Percentiles rank a stretch among this genome's conserved stretches.
phyloP scores from a whole-genome alignment of 257 asterid species.

The Solanum gracilifrons region DNA sequence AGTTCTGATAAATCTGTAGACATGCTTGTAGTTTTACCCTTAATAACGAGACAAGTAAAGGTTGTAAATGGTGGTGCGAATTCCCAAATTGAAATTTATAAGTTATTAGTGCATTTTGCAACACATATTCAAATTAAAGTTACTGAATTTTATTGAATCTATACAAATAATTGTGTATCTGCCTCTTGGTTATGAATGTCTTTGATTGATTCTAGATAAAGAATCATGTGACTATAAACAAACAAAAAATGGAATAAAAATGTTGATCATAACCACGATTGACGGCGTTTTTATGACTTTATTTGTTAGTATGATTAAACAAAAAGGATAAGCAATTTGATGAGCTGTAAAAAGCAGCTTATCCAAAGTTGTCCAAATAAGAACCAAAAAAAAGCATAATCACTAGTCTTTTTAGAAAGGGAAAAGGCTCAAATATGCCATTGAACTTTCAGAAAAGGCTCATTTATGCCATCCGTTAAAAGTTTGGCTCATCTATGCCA shows the following conservation, averaged over 20 bases:
- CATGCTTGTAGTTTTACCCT: fast-evolving
- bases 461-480: too few species aligned
- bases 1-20: background rate
- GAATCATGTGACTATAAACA: background rate
- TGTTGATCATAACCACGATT: background rate
- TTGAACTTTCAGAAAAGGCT: too few species aligned
- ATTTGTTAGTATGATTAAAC: background rate
- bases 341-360: background rate
- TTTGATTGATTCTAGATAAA: background rate
- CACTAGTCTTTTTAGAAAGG: too few species aligned
- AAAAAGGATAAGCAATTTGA: background rate
- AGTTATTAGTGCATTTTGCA: background rate
- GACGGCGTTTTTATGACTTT: background rate
- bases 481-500: too few species aligned
- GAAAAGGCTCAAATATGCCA: too few species aligned
- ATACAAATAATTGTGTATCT: background rate
- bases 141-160: background rate
- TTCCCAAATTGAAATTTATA: background rate
- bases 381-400: background rate
- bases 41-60: background rate
- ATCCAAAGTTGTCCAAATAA: background rate
- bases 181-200: too few species aligned
- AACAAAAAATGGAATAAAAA: background rate
- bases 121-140: background rate
- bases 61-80: background rate